Conservation (phyloP, 2,329 filamentous ascomycete species). For the Rosellinia necatrix region DNA sequence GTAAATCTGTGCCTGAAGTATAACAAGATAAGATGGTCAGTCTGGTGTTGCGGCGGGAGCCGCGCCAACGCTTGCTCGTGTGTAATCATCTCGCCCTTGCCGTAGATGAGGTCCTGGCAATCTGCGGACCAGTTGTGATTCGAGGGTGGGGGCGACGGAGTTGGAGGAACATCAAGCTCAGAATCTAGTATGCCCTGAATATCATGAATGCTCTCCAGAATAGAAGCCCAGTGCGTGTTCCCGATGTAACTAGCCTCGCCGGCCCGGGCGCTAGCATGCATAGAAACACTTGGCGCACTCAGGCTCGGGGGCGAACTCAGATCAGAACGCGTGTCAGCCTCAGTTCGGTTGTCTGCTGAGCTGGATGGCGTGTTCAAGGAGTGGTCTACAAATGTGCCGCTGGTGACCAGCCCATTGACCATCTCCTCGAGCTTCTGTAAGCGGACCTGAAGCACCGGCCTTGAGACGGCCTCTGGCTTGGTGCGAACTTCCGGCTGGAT, state of each 20-base stretch:
- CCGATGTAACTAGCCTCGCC: slow-evolving; percentile 42
- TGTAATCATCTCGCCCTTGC: slow-evolving; percentile 37
- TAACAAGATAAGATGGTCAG: slow-evolving; percentile 41
- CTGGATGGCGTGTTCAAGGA: slow-evolving; percentile 37
- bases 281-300: slow-evolving; percentile 24
- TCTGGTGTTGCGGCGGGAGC: slow-evolving; percentile 39
- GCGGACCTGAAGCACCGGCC: slow-evolving; percentile 42
- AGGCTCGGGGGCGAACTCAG: slow-evolving; percentile 38
- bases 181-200: slow-evolving; percentile 42
- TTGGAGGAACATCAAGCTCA: slow-evolving; percentile 33
- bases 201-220: slow-evolving; percentile 45
- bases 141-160: slow-evolving; percentile 37
- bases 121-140: slow-evolving; percentile 32
- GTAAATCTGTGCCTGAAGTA: slow-evolving; percentile 43
- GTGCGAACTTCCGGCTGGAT: slow-evolving; percentile 36
- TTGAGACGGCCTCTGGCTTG: slow-evolving; percentile 37
- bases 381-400: slow-evolving; percentile 27
- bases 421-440: slow-evolving; percentile 45
- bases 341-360: slow-evolving; percentile 38
- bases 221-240: slow-evolving; percentile 43
- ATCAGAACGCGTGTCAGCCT: slow-evolving; percentile 38
- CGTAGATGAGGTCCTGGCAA: slow-evolving; percentile 38
- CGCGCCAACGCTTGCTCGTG: slow-evolving; percentile 41
- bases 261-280: slow-evolving; percentile 27
- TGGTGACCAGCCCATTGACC: slow-evolving; percentile 41